Evolutionary conservation across 225 moss, liverwort and hornwort species (phyloP), one percentile per base, ranked within the genome.

Genomic region (Sphagnum tenellum): DNA sequence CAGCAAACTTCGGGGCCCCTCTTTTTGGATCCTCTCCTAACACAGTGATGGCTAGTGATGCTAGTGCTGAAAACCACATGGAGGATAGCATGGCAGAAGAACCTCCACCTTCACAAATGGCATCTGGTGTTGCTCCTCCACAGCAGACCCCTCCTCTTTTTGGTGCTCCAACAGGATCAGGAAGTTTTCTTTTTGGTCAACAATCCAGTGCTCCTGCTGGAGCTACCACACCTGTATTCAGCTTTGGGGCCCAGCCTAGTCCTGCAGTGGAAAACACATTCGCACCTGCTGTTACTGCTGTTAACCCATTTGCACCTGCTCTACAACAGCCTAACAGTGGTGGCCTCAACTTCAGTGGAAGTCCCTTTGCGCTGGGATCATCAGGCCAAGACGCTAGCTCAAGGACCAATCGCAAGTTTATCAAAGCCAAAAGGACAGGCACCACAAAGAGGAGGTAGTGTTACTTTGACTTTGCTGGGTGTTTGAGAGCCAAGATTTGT

Each of bases 11-110:
- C 47, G 69, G 56, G 47, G 29, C 29, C 29, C 69, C 78, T 63
- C 66, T 69, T 47, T 85, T 85, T 74, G 77, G 74, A 59, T 45
- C 45, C 4, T 71, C 81, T 63, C 76, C 85, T 45, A 85, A 78
- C 44, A 81, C 76, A 50, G 76, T 66, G 29, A 78, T 77, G 81
- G 77, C 81, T 57, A 70, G 59, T 62, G 85, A 63, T 11, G 44
- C 44, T 4, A 61, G 8, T 46, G 61, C 11, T 44, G 45, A 61
- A 11, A 61, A 45, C 46, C 45, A 44, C 53, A 85, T 85, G 85
- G 85, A 85, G 75, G 85, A 85, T 59, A 85, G 76, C 14, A 85
- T 85, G 85, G 85, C 85, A 12, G 85, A 85, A 63, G 85, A 85
- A 47, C 68, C 68, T 68, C 74, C 79, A 13, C 29, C 29, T 29